phyloP scores from a whole-genome alignment of 208 protist genomes.

The Trypanosoma platydactyli region DNA sequence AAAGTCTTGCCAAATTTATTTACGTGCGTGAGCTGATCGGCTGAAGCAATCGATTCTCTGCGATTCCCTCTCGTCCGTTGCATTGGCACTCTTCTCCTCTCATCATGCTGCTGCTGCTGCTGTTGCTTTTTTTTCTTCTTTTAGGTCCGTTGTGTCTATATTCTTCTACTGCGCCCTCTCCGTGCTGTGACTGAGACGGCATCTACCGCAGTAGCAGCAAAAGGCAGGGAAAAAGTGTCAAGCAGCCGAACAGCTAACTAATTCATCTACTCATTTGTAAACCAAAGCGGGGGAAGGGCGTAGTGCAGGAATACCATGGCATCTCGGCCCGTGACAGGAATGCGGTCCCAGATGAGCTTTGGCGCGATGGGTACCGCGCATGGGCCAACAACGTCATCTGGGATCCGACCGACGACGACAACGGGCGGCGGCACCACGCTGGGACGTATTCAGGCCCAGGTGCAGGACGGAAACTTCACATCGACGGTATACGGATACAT shows the following conservation, averaged over 20 bases:
- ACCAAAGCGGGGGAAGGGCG: background rate
- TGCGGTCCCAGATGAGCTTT: slow-evolving; percentile 48
- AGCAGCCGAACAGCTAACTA: background rate
- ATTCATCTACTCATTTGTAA: background rate
- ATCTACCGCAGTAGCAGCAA: background rate
- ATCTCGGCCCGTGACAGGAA: slow-evolving; percentile 52
- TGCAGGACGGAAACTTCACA: slow-evolving; percentile 96
- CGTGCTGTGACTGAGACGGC: too few species aligned
- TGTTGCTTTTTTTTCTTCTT: slow-evolving; percentile 5
- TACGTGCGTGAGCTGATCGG: too few species aligned
- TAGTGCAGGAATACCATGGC: slow-evolving; percentile 23
- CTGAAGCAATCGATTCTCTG: background rate
- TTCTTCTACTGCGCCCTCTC: background rate
- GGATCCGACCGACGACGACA: slow-evolving; percentile 77
- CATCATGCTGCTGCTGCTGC: too few species aligned
- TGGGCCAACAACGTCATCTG: slow-evolving; percentile 39
- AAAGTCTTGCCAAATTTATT: too few species aligned
- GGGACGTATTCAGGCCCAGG: slow-evolving; percentile 85
- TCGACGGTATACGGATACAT: slow-evolving; percentile 94
- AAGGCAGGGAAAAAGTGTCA: background rate
- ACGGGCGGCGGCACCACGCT: slow-evolving; percentile 90
- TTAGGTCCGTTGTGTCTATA: background rate
- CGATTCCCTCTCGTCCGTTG: too few species aligned
- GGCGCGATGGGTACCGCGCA: slow-evolving; percentile 30
- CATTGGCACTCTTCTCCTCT: too few species aligned